phyloP scores from a whole-genome alignment of 148 eudicot genomes.

The Talinum fruticosum region DNA sequence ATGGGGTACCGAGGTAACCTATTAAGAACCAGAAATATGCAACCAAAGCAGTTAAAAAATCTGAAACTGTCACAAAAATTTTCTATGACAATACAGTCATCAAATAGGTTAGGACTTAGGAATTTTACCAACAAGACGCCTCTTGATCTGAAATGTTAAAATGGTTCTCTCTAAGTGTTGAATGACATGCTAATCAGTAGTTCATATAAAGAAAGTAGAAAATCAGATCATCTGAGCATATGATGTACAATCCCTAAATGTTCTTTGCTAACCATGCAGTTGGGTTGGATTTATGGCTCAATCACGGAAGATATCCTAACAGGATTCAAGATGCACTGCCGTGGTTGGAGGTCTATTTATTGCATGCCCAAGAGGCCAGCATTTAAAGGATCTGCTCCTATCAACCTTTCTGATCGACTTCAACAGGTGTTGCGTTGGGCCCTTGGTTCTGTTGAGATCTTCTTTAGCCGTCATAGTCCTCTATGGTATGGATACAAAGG shows the following conservation, averaged over 20 bases:
- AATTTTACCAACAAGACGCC: neutral
- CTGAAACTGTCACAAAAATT: neutral
- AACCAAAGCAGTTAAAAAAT: neutral
- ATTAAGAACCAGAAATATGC: neutral
- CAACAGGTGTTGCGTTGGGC: slow-evolving; percentile 99
- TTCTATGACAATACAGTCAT: neutral
- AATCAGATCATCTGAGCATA: neutral
- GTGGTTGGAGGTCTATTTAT: slow-evolving; percentile 97
- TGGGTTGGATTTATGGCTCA: slow-evolving; percentile 99
- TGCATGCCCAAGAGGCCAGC: slow-evolving; percentile 94
- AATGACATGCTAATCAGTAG: neutral
- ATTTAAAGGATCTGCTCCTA: slow-evolving; percentile 95
- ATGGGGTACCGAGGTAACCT: slow-evolving; percentile 90
- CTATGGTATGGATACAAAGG: slow-evolving; percentile 78
- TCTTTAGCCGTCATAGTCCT: slow-evolving; percentile 96
- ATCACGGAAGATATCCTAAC: slow-evolving; percentile 97
- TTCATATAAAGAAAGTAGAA: neutral
- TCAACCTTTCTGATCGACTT: slow-evolving; percentile 94
- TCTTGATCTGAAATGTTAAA: neutral
- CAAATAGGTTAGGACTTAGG: neutral
- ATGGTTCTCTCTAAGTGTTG: neutral
- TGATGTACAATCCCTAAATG: neutral
- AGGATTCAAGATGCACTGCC: slow-evolving; percentile 99
- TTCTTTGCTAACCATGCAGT: slow-evolving; percentile 44
- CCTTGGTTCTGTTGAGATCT: slow-evolving; percentile 95